phyloP scores from a whole-genome alignment of 2,329 filamentous ascomycete species.

The Diaporthe vaccinii region DNA sequence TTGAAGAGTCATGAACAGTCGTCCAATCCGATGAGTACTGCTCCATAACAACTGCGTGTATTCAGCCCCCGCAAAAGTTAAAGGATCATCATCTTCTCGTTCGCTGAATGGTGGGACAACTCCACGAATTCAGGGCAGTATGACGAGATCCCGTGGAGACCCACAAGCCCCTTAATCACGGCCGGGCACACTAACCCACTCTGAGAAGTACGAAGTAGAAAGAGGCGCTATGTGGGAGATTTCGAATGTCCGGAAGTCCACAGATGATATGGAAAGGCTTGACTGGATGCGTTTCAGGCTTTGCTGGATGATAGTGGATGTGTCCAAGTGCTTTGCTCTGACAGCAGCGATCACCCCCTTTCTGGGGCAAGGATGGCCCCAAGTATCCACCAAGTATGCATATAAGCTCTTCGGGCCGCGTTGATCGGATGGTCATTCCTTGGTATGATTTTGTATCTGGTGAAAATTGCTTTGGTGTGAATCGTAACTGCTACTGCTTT shows the following conservation, averaged over 20 bases:
- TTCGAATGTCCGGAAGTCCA: slow-evolving; percentile 16
- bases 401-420: slow-evolving; percentile 15
- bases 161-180: slow-evolving; percentile 26
- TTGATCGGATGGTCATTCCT: neutral
- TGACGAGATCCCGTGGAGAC: neutral
- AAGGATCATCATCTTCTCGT: neutral
- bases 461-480: neutral
- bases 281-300: slow-evolving; percentile 5
- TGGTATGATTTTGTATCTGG: neutral
- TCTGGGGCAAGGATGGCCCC: neutral
- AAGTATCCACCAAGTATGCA: neutral
- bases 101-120: slow-evolving; percentile 25
- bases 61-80: neutral
- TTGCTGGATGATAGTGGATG: neutral
- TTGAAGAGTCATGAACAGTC: neutral
- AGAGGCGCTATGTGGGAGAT: neutral
- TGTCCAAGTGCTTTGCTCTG: neutral
- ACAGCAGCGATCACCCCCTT: slow-evolving; percentile 3
- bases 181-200: neutral
- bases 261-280: neutral
- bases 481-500: too few relatives aligned
- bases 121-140: neutral
- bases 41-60: neutral
- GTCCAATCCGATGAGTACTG: neutral
- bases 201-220: neutral